phyloP scores from a whole-genome alignment of 2,329 filamentous ascomycete genomes.

The Samsoniella hepiali region DNA sequence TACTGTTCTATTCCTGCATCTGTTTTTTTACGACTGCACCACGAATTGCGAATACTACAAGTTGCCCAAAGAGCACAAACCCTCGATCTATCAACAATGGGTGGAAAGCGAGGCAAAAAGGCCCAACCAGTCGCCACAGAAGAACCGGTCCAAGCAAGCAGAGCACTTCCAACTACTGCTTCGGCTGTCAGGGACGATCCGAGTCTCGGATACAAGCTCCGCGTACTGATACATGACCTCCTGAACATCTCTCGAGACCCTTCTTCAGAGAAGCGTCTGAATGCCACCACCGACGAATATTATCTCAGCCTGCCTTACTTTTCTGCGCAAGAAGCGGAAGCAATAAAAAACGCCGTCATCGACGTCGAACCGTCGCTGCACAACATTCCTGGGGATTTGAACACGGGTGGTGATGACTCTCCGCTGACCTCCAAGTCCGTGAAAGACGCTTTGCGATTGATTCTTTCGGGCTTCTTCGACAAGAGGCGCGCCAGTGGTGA shows the following conservation, averaged over 20 bases:
- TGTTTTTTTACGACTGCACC: too few relatives aligned
- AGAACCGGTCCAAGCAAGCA: too few relatives aligned
- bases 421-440: slow-evolving; percentile 6
- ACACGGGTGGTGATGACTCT: not conserved
- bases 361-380: slow-evolving; percentile 11
- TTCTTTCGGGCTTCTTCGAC: slow-evolving; percentile 19
- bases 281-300: slow-evolving; percentile 16
- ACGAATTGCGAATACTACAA: too few relatives aligned
- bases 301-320: slow-evolving; percentile 23
- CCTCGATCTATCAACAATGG: too few relatives aligned
- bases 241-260: not conserved
- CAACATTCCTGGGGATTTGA: not conserved
- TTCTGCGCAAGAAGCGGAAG: slow-evolving; percentile 10
- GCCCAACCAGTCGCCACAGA: too few relatives aligned
- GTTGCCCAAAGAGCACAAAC: too few relatives aligned
- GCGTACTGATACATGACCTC: not conserved
- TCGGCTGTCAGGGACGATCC: not conserved
- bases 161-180: not conserved
- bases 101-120: too few relatives aligned
- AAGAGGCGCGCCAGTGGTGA: slow-evolving; percentile 22
- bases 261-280: not conserved
- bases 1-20: too few relatives aligned
- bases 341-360: slow-evolving; percentile 17
- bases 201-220: not conserved
- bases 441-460: not conserved